These are phyloP conservation scores for Magnusiomyces starmeri DNA, from an alignment of 1,139 yeast species.

Conservation along the genomic window DNA sequence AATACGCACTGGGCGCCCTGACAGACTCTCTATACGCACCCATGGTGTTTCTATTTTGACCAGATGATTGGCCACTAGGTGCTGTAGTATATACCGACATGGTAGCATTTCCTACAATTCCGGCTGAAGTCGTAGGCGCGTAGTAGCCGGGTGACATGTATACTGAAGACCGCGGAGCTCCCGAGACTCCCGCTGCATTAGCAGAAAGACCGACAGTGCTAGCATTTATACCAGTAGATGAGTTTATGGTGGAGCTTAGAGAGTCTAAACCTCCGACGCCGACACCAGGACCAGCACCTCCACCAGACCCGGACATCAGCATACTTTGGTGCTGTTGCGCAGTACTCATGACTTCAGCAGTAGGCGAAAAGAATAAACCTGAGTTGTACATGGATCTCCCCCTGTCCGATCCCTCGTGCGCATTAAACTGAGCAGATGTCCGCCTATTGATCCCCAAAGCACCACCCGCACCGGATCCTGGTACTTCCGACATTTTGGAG, in stretches of 20 bases:
- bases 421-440: neutral
- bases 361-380: slow-evolving; percentile 65
- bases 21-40: slow-evolving; percentile 14
- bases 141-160: slow-evolving; percentile 37
- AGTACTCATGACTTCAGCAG: slow-evolving; percentile 59
- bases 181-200: slow-evolving; percentile 11
- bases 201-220: slow-evolving; percentile 16
- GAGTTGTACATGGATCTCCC: slow-evolving; percentile 17
- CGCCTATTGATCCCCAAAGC: neutral
- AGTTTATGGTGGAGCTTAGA: slow-evolving; percentile 17
- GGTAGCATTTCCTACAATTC: slow-evolving; percentile 16
- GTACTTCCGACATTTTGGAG: neutral
- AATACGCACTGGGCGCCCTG: slow-evolving; percentile 37
- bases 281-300: neutral
- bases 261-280: slow-evolving; percentile 18
- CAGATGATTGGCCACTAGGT: slow-evolving; percentile 11
- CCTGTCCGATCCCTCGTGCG: neutral
- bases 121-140: slow-evolving; percentile 14
- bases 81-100: slow-evolving; percentile 21
- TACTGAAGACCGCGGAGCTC: slow-evolving; percentile 25
- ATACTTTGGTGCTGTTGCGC: slow-evolving; percentile 20
- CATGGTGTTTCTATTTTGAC: slow-evolving; percentile 10
- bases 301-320: neutral
- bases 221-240: slow-evolving; percentile 18
- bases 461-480: slow-evolving; percentile 1